A percentile compares a stretch with the other conserved stretches of the same genome.
phyloP scores from a whole-genome alignment of 306 rosid species.

The Vigna radiata region DNA sequence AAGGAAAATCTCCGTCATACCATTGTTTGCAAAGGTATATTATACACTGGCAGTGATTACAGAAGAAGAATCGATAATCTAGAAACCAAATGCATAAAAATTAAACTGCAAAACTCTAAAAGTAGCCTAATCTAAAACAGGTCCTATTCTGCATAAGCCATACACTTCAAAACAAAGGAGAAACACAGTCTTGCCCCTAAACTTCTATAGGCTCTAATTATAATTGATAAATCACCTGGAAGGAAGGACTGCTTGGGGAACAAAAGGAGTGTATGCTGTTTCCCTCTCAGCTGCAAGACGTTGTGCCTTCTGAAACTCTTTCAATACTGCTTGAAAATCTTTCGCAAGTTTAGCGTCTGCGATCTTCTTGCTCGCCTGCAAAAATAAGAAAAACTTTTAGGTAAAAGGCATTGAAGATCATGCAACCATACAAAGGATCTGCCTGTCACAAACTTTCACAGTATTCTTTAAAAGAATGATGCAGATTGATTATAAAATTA shows the following conservation, averaged over 20 bases:
- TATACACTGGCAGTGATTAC: conserved; percentile 9
- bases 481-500: background rate
- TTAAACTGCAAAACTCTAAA: conserved; percentile 17
- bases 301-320: conserved; percentile 98
- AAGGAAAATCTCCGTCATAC: conserved; percentile 29
- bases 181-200: conserved; percentile 13
- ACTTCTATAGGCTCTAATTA: conserved; percentile 33
- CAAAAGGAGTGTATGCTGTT: conserved; percentile 88
- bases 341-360: conserved; percentile 99
- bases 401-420: conserved; percentile 29
- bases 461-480: conserved; percentile 9
- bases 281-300: conserved; percentile 98
- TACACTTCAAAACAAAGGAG: conserved; percentile 11
- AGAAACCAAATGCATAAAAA: conserved; percentile 30
- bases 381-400: conserved; percentile 29
- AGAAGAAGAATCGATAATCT: conserved; percentile 36
- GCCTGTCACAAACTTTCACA: background rate
- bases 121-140: conserved; percentile 18
- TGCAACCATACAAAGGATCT: background rate
- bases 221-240: conserved; percentile 64
- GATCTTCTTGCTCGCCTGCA: conserved; percentile 93
- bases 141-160: conserved; percentile 24
- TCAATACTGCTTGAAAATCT: conserved; percentile 95
- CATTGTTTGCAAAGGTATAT: conserved; percentile 25
- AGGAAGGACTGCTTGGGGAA: conserved; percentile 82